Conservation (phyloP, 805 yeast species). For the Jamesozyma rosinii region DNA sequence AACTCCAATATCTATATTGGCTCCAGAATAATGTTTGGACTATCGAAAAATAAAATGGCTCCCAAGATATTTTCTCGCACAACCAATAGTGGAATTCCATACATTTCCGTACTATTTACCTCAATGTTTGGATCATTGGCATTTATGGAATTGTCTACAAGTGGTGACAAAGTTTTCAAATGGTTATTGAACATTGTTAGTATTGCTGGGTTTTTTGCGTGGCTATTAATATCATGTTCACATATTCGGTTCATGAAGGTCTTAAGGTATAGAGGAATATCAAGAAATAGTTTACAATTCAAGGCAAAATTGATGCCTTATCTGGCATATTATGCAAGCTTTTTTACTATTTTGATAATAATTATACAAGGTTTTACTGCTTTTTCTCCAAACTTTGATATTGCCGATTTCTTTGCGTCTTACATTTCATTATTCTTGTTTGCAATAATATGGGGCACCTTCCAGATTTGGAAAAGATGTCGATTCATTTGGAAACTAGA, state of each 20-base stretch:
- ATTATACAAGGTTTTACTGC: slow-evolving; percentile 61
- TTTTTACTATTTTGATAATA: slow-evolving; percentile 42
- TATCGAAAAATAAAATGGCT: slow-evolving; percentile 47
- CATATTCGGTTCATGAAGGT: slow-evolving; percentile 60
- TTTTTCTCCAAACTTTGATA: slow-evolving; percentile 43
- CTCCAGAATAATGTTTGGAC: slow-evolving; percentile 51
- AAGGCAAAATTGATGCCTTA: slow-evolving; percentile 64
- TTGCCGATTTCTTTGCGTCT: slow-evolving; percentile 50
- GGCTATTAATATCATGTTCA: slow-evolving; percentile 53
- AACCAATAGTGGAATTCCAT: slow-evolving; percentile 50
- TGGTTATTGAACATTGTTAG: slow-evolving; percentile 66
- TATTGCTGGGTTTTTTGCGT: slow-evolving; percentile 61
- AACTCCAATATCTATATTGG: slow-evolving; percentile 65
- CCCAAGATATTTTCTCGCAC: slow-evolving; percentile 42
- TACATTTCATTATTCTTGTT: slow-evolving; percentile 58
- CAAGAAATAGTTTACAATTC: slow-evolving; percentile 57
- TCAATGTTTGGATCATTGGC: slow-evolving; percentile 53
- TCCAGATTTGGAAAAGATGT: slow-evolving; percentile 43
- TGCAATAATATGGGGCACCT: slow-evolving; percentile 41
- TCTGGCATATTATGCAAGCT: slow-evolving; percentile 50
- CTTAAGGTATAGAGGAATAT: slow-evolving; percentile 48
- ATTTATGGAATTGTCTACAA: slow-evolving; percentile 41
- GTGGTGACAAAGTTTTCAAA: slow-evolving; percentile 47
- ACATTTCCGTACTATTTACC: slow-evolving; percentile 43
- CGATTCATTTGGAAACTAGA: slow-evolving; percentile 32